Evolutionary conservation across 179 eudicot genomes (phyloP).

Genomic region (Silene noctiflora): DNA sequence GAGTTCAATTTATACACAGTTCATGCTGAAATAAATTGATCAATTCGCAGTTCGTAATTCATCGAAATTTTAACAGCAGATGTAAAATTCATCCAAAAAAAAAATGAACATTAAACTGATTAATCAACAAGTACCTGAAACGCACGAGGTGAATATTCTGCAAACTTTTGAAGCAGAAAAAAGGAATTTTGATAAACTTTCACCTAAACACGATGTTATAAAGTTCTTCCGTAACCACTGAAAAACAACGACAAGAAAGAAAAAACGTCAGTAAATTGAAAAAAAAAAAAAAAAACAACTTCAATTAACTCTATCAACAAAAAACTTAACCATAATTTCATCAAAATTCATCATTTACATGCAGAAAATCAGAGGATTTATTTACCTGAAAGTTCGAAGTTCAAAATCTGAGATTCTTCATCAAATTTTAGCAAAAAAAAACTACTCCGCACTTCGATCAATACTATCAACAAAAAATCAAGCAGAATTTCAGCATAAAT

Average conservation of each 20-base stretch:
- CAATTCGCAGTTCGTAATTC: background rate
- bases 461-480: background rate
- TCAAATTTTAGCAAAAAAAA: background rate
- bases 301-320: background rate
- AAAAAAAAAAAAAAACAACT: background rate
- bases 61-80: background rate
- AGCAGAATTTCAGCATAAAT: background rate
- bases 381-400: background rate
- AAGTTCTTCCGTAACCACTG: conserved; percentile 13
- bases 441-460: background rate
- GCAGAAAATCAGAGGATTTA: background rate
- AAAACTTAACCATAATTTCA: background rate
- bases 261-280: background rate
- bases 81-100: background rate
- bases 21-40: background rate
- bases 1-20: too few species aligned
- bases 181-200: conserved; percentile 17
- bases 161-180: conserved; percentile 3
- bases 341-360: too few species aligned
- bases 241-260: background rate
- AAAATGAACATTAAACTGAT: background rate
- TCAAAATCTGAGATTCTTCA: background rate
- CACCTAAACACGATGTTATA: conserved; percentile 17
- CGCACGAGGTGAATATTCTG: conserved; percentile 11
- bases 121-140: background rate